Conservation (phyloP, 495 filamentous ascomycete species). For the Xylaria intraflava region DNA sequence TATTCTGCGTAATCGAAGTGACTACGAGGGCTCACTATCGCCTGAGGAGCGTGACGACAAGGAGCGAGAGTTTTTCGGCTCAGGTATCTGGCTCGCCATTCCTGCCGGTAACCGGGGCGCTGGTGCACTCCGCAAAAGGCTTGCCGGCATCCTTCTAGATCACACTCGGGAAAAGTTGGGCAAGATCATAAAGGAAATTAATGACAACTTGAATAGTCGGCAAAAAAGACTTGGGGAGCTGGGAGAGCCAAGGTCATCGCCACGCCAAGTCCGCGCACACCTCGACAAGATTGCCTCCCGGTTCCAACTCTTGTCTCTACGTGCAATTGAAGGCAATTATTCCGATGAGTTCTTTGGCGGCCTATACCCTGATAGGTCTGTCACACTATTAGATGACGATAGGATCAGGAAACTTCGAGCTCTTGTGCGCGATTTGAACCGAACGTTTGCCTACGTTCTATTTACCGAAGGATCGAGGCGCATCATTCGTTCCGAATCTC, state of each 20-base stretch:
- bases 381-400: neutral
- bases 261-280: conserved; percentile 9
- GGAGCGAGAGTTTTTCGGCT: conserved; percentile 38
- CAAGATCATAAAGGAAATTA: conserved; percentile 22
- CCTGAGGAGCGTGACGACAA: conserved; percentile 28
- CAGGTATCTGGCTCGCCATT: conserved; percentile 32
- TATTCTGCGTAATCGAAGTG: conserved; percentile 54
- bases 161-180: conserved; percentile 26
- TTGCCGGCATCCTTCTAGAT: conserved; percentile 25
- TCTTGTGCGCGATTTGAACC: conserved; percentile 20
- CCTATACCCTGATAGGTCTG: neutral
- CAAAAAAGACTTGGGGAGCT: conserved; percentile 7
- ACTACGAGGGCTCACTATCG: conserved; percentile 28
- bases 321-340: conserved; percentile 21
- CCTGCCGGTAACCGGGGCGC: conserved; percentile 22
- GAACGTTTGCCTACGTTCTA: conserved; percentile 15
- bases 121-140: conserved; percentile 24
- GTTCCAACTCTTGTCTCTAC: conserved; percentile 16
- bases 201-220: conserved; percentile 4
- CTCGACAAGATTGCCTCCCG: conserved; percentile 18
- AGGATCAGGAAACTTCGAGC: conserved; percentile 21
- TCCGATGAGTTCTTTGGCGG: conserved; percentile 16
- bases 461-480: conserved; percentile 16
- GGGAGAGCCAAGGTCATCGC: conserved; percentile 15
- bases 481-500: conserved; percentile 12